Percentiles rank a stretch among this genome's conserved stretches.
These are phyloP conservation scores for Phytophthora ramorum DNA, from an alignment of 352 stramenopile species.

Conservation along the genomic window DNA sequence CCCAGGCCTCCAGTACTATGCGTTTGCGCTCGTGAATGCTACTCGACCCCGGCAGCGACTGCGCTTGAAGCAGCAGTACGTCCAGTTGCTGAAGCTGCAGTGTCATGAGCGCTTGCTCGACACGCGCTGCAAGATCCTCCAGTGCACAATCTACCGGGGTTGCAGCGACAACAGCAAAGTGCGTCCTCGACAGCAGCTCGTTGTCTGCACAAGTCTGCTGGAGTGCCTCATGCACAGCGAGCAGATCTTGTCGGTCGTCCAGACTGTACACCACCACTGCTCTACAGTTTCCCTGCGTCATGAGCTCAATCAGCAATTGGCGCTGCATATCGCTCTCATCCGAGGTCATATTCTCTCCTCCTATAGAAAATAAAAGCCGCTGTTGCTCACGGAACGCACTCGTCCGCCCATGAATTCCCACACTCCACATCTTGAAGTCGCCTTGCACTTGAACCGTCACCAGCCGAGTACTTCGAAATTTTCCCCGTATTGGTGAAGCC, in stretches of 20 bases:
- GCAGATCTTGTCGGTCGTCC: constrained; percentile 39
- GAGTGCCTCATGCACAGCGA: constrained; percentile 35
- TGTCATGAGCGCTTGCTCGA: constrained; percentile 40
- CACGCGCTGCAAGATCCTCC: constrained; percentile 23
- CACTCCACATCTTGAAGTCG: constrained; percentile 59
- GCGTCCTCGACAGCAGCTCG: constrained; percentile 30
- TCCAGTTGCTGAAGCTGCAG: constrained; percentile 51
- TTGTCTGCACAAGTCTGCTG: constrained; percentile 38
- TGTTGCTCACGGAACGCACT: constrained; percentile 50
- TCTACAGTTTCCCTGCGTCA: constrained; percentile 45
- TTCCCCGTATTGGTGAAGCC: not conserved
- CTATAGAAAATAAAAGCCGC: constrained; percentile 60
- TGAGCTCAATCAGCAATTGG: constrained; percentile 33
- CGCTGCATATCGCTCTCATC: constrained; percentile 18
- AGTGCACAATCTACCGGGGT: constrained; percentile 31
- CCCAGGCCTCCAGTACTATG: constrained; percentile 54
- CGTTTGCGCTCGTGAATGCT: constrained; percentile 48
- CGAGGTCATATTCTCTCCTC: constrained; percentile 15
- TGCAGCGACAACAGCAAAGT: constrained; percentile 38
- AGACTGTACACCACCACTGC: constrained; percentile 40
- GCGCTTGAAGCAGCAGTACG: constrained; percentile 48
- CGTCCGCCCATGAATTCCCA: constrained; percentile 39
- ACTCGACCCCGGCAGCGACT: constrained; percentile 14
- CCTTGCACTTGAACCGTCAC: constrained; percentile 13
- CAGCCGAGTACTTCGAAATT: not conserved